Evolutionary conservation across 768 basidiomycete genomes (phyloP), one percentile per base, ranked within the genome.

Genomic region (Baorangia bicolor): DNA sequence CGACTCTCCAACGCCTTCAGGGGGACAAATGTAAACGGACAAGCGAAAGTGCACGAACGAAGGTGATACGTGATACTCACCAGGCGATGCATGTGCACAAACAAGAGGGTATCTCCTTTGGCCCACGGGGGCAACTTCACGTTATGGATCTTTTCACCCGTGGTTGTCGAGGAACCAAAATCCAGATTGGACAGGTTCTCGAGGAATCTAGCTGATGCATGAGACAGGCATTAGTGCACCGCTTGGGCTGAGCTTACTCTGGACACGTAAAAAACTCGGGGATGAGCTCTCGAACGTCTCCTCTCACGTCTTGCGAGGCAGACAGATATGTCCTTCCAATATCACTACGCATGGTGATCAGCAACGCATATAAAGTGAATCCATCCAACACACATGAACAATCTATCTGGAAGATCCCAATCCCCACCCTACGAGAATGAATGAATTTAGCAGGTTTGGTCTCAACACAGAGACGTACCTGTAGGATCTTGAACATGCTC

Each of bases 91-190:
- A 88, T 65, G 10, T 80, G 76, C 35, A 94, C 82, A 68, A 98
- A 98, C 18, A 96, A 71, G 20, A 94, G 73, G 0, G 95, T 86
- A 61, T 97, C 93, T 35, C 81, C 71, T 57, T 87, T 83, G 16
- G 95, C 94, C 95, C 95, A 98, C 1, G 87, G 84, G 6, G 95
- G 95, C 1, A 98, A 75, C 63, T 87, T 90, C 12, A 97, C 95
- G 62, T 95, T 77, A 55, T 97, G 85, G 34, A 98, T 90, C 51
- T 80, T 82, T 71, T 92, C 90, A 0, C 88, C 88, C 1, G 79
- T 85, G 60, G 78, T 84, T 56, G 88, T 86, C 53, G 84, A 82
- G 16, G 81, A 75, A 20, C 92, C 92, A 49, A 94, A 92, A 63
- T 93, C 87, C n/a, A 88, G 75, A 57, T 88, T 81, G 6, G 86